Evolutionary conservation across 345 rosid genomes (phyloP).

Genomic region (Microcos paniculata): DNA sequence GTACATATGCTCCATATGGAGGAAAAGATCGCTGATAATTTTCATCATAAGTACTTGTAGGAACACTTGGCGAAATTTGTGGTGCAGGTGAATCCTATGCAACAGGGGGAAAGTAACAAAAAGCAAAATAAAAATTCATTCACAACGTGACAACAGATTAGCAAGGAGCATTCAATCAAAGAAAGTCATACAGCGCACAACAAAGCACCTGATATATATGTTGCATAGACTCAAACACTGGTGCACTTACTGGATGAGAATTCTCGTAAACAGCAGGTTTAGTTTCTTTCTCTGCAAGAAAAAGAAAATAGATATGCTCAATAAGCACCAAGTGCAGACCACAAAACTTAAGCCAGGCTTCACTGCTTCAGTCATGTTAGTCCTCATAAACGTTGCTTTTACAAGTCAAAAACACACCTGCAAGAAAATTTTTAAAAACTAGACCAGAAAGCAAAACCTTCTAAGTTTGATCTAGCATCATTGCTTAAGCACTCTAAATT

Average conservation of each 20-base stretch:
- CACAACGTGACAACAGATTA: slow-evolving; percentile 9
- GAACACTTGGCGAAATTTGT: slow-evolving; percentile 50
- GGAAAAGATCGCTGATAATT: slow-evolving; percentile 58
- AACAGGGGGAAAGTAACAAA: slow-evolving; percentile 12
- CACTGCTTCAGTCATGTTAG: background rate
- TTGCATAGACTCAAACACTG: slow-evolving; percentile 36
- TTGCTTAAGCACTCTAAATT: background rate
- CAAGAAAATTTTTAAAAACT: background rate
- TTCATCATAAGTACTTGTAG: slow-evolving; percentile 51
- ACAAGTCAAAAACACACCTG: background rate
- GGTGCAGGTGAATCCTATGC: slow-evolving; percentile 34
- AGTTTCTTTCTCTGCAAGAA: slow-evolving; percentile 56
- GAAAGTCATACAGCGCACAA: background rate
- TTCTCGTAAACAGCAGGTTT: slow-evolving; percentile 32
- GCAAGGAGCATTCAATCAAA: background rate
- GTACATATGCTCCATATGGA: slow-evolving; percentile 52
- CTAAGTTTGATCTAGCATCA: slow-evolving; percentile 6
- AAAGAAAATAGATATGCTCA: slow-evolving; percentile 13
- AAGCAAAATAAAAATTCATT: slow-evolving; percentile 1
- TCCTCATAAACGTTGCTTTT: background rate
- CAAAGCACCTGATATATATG: slow-evolving; percentile 46
- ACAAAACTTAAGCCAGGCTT: background rate
- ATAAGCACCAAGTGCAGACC: background rate
- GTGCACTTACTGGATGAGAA: slow-evolving; percentile 38
- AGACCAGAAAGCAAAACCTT: background rate